Evolutionary conservation across 1,139 yeast genomes (phyloP).

Genomic region (Debaryomyces sp.): DNA sequence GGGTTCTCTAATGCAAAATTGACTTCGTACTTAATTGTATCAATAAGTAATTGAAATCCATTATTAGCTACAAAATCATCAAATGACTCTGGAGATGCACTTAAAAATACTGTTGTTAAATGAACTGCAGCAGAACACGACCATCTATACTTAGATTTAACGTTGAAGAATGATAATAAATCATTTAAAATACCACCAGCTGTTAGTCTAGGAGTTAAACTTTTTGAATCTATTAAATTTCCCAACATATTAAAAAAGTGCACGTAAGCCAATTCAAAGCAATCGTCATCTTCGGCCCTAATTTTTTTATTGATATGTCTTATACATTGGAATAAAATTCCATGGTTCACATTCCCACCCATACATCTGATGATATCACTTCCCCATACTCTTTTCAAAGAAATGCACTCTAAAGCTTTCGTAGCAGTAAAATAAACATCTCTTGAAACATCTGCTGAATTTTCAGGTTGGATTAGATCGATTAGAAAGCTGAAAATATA

Average conservation of each 20-base stretch:
- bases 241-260: constrained; percentile 61
- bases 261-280: constrained; percentile 50
- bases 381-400: constrained; percentile 71
- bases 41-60: constrained; percentile 68
- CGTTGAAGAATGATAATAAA: constrained; percentile 61
- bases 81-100: constrained; percentile 48
- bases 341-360: constrained; percentile 91
- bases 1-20: constrained; percentile 62
- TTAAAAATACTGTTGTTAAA: constrained; percentile 57
- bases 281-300: constrained; percentile 34
- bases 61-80: constrained; percentile 63
- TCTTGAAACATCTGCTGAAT: constrained; percentile 52
- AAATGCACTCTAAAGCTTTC: constrained; percentile 70
- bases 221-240: constrained; percentile 56
- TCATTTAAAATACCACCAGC: constrained; percentile 75
- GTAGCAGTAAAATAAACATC: constrained; percentile 63
- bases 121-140: constrained; percentile 70
- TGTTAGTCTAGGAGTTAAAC: constrained; percentile 46
- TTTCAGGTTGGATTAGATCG: constrained; percentile 62
- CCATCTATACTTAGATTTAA: constrained; percentile 54
- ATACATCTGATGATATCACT: constrained; percentile 78
- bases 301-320: constrained; percentile 60
- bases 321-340: constrained; percentile 72
- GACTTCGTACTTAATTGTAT: constrained; percentile 68
- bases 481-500: constrained; percentile 70